Conservation (phyloP, 148 eudicot genomes). For the Silene uniflora region DNA sequence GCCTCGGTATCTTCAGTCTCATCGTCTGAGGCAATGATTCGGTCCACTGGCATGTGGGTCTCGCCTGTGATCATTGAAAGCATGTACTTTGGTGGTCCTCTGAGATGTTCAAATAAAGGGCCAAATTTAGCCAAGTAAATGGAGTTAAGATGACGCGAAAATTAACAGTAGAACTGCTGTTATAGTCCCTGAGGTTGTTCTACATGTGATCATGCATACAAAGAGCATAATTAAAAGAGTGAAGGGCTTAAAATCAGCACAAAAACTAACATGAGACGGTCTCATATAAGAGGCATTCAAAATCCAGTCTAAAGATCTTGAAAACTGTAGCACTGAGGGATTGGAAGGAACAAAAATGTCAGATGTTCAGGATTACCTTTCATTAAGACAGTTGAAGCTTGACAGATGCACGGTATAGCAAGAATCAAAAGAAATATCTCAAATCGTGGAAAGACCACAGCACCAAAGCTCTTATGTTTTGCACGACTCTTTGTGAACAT, state of each 20-base stretch:
- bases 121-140: constrained; percentile 49
- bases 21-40: constrained; percentile 83
- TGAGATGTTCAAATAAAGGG: constrained; percentile 83
- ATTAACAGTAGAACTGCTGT: constrained; percentile 57
- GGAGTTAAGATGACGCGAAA: constrained; percentile 40
- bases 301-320: neutral
- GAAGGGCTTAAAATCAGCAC: neutral
- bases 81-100: constrained; percentile 99
- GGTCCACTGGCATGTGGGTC: constrained; percentile 34
- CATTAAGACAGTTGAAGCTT: constrained; percentile 62
- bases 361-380: constrained; percentile 41
- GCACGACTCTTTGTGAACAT: constrained; percentile 41
- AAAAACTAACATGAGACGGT: neutral
- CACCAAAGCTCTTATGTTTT: constrained; percentile 50
- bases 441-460: constrained; percentile 77
- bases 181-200: constrained; percentile 41
- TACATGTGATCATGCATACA: constrained; percentile 43
- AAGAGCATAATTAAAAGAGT: neutral
- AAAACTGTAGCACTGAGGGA: neutral
- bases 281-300: neutral
- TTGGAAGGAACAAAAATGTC: neutral
- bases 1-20: constrained; percentile 98
- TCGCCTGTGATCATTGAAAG: constrained; percentile 64
- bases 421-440: constrained; percentile 74
- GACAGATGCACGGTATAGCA: constrained; percentile 73